A percentile compares a stretch with the other conserved stretches of the same genome.
Conservation (phyloP, 345 rosid species). For the Citrus unshiu region DNA sequence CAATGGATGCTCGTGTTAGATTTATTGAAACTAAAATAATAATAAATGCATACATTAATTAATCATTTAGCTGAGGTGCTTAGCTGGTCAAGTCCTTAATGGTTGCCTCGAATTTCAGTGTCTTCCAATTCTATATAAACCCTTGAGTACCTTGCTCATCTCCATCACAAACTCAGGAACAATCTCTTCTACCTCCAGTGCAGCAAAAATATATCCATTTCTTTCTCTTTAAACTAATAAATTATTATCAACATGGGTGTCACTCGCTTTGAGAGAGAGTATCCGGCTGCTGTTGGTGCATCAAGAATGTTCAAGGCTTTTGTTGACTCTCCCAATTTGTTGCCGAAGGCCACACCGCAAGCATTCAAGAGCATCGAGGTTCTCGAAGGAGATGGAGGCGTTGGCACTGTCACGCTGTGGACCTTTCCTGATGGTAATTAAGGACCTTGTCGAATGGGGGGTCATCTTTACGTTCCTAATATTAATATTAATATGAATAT, state of each 20-base stretch:
- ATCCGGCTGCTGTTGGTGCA: neutral
- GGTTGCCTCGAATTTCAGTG: neutral
- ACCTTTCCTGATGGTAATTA: constrained; percentile 20
- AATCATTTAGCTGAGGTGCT: neutral
- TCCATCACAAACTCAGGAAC: neutral
- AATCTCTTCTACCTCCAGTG: neutral
- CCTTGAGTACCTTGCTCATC: neutral
- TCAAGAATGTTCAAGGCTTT: neutral
- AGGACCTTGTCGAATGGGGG: no score
- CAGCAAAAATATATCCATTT: neutral
- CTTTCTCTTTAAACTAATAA: neutral
- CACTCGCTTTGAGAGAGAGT: neutral
- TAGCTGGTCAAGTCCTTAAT: neutral
- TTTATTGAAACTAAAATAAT: no score
- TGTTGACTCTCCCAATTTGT: constrained; percentile 3
- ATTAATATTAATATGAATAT: no score
- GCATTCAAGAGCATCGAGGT: constrained; percentile 18
- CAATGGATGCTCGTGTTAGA: neutral
- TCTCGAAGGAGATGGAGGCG: constrained; percentile 32
- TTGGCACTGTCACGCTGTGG: constrained; percentile 29
- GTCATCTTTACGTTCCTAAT: no score
- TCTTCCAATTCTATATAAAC: neutral
- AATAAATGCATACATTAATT: neutral
- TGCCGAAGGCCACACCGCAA: constrained; percentile 25
- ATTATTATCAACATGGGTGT: constrained; percentile 6